Conservation (phyloP, 306 rosid genomes). For the Nissolia schottii region DNA sequence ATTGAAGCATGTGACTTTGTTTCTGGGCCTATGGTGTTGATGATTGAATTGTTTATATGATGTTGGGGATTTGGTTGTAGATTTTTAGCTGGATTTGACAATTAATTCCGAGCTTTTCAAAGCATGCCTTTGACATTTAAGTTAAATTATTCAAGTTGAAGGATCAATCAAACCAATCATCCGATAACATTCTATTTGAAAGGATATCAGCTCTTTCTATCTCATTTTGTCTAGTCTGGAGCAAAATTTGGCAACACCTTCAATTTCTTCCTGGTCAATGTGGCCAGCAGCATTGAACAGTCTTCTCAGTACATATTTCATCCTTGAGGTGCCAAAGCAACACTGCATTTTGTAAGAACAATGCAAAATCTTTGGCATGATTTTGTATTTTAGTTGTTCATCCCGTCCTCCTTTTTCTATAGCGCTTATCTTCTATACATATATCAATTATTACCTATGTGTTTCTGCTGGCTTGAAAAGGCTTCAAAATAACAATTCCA, state of each 20-base stretch:
- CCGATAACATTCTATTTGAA: neutral
- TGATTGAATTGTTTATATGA: neutral
- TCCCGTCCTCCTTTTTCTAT: too few species aligned
- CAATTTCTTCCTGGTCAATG: neutral
- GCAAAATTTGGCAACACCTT: neutral
- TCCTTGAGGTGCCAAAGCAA: neutral
- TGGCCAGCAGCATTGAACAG: neutral
- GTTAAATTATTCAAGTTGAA: neutral
- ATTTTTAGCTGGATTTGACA: neutral
- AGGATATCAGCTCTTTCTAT: neutral
- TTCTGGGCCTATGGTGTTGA: neutral
- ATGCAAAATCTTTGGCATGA: neutral
- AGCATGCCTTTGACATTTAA: neutral
- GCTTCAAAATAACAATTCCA: neutral
- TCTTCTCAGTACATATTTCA: neutral
- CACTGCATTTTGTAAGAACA: neutral
- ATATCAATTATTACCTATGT: neutral
- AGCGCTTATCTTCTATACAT: neutral
- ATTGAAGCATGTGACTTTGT: neutral
- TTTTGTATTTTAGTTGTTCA: too few species aligned
- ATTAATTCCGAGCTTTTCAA: neutral
- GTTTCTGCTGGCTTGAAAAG: neutral
- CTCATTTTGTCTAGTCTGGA: neutral
- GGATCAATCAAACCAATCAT: neutral
- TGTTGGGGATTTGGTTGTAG: neutral